A percentile compares a stretch with the other conserved stretches of the same genome.
Conservation (phyloP, 2,329 filamentous ascomycete genomes). For the Berkeleyomyces rouxiae region DNA sequence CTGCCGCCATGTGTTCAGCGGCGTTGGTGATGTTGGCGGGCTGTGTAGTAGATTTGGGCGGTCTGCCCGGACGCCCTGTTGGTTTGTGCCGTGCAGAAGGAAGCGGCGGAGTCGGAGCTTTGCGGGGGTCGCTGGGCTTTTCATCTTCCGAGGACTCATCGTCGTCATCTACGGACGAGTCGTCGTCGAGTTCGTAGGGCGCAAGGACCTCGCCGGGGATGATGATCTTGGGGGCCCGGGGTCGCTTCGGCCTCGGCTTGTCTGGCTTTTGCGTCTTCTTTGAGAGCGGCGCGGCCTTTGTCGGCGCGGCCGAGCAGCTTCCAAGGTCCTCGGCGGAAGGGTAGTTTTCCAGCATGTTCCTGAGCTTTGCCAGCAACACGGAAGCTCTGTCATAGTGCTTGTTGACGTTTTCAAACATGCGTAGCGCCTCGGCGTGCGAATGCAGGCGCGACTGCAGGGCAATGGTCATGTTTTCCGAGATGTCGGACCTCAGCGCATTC, state of each 20-base stretch:
- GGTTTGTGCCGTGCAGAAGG: conserved; percentile 8
- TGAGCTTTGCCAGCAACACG: conserved; percentile 40
- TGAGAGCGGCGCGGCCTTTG: background rate
- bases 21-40: conserved; percentile 17
- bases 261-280: conserved; percentile 4
- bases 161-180: conserved; percentile 37
- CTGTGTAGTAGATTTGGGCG: conserved; percentile 16
- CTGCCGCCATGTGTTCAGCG: conserved; percentile 25
- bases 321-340: conserved; percentile 34
- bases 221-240: conserved; percentile 39
- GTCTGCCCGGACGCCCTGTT: conserved; percentile 12
- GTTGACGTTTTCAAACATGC: conserved; percentile 46
- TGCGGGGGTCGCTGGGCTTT: conserved; percentile 24
- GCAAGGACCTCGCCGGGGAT: conserved; percentile 50
- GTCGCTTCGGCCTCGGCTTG: conserved; percentile 16
- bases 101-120: conserved; percentile 17
- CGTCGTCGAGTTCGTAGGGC: conserved; percentile 47
- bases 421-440: conserved; percentile 43
- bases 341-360: conserved; percentile 43
- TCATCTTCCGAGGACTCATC: conserved; percentile 25
- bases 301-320: background rate
- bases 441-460: conserved; percentile 40
- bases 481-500: conserved; percentile 38
- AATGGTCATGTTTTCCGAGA: conserved; percentile 39
- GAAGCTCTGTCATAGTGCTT: conserved; percentile 45